Percentiles rank a stretch among this genome's conserved stretches.
Conservation (phyloP, 2,329 filamentous ascomycete genomes). For the Fusarium metavorans region DNA sequence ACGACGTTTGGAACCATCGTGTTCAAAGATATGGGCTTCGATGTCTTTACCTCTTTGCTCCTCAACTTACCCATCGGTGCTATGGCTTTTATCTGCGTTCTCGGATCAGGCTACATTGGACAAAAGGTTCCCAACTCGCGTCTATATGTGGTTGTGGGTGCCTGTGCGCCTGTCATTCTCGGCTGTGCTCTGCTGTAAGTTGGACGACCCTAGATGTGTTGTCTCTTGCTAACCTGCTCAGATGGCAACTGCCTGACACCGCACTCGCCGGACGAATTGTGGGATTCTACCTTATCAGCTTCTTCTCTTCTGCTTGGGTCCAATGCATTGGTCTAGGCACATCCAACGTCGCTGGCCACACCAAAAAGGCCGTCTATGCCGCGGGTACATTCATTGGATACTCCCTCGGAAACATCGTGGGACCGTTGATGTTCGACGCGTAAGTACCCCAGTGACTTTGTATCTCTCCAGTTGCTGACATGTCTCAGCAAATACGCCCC, state of each 20-base stretch:
- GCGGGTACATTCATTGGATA: slow-evolving; percentile 50
- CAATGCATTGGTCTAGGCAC: slow-evolving; percentile 49
- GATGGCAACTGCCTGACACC: slow-evolving; percentile 41
- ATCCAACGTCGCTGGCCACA: slow-evolving; percentile 50
- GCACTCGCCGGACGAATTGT: slow-evolving; percentile 42
- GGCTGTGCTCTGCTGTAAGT: slow-evolving; percentile 34
- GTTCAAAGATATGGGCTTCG: slow-evolving; percentile 52
- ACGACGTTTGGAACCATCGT: slow-evolving; percentile 49
- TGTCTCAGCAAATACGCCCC: slow-evolving; percentile 43
- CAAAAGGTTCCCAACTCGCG: slow-evolving; percentile 40
- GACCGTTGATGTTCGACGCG: slow-evolving; percentile 49
- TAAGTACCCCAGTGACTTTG: slow-evolving; percentile 5
- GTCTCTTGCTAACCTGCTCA: slow-evolving; percentile 6
- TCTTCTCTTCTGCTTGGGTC: slow-evolving; percentile 47
- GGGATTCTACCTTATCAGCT: slow-evolving; percentile 48
- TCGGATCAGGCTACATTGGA: slow-evolving; percentile 47
- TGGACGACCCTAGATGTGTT: no score
- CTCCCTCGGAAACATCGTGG: slow-evolving; percentile 50
- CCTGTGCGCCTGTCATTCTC: slow-evolving; percentile 46
- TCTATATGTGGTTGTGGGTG: slow-evolving; percentile 43
- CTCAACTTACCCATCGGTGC: slow-evolving; percentile 50
- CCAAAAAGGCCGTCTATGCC: slow-evolving; percentile 48
- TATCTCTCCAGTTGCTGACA: neutral
- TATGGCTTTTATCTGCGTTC: slow-evolving; percentile 47
- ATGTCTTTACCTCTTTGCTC: slow-evolving; percentile 47